A percentile compares a stretch with the other conserved stretches of the same genome.
Evolutionary conservation across 257 asterid genomes (phyloP).

Genomic region (Nicotiana attenuata): DNA sequence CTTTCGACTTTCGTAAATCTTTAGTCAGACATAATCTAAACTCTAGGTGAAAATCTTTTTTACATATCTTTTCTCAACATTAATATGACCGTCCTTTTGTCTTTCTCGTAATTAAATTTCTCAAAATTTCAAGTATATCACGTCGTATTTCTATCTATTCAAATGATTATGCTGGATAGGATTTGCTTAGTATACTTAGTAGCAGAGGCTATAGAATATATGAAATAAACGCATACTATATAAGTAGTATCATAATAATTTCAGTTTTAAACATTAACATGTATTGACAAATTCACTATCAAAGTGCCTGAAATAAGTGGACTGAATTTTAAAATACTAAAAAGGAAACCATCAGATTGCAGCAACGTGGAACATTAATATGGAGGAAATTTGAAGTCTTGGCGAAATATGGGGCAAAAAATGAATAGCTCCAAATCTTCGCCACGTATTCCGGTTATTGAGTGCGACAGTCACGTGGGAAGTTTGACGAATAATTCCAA

Average conservation of each 20-base stretch:
- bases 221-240: too few relatives aligned
- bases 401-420: slow-evolving; percentile 4
- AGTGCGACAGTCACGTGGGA: slow-evolving; percentile 45
- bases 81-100: too few relatives aligned
- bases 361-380: background rate
- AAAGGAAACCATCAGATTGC: background rate
- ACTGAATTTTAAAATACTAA: background rate
- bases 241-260: background rate
- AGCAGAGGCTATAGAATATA: too few relatives aligned
- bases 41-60: too few relatives aligned
- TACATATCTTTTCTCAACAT: too few relatives aligned
- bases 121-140: too few relatives aligned
- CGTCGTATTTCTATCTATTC: too few relatives aligned
- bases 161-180: too few relatives aligned
- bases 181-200: too few relatives aligned
- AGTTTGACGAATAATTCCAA: slow-evolving; percentile 19
- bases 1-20: too few relatives aligned
- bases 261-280: background rate
- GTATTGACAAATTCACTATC: background rate
- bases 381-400: background rate
- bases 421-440: slow-evolving; percentile 26
- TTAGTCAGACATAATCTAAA: too few relatives aligned
- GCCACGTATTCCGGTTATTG: slow-evolving; percentile 32
- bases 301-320: background rate
- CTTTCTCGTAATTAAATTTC: too few relatives aligned